Evolutionary conservation across 345 rosid species (phyloP).

Genomic region (Linum trigynum): DNA sequence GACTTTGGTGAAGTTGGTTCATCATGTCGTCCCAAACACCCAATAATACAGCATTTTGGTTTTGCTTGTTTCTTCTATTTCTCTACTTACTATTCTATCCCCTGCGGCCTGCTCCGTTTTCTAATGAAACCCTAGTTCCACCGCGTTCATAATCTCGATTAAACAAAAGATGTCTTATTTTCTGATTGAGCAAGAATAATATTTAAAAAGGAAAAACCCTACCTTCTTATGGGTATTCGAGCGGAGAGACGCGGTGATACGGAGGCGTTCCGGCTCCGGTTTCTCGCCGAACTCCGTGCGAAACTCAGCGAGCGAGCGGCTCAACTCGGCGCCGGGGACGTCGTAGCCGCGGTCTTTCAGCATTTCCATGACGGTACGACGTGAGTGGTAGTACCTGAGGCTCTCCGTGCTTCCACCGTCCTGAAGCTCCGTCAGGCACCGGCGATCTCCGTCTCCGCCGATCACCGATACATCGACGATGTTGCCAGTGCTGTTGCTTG

Average conservation of each 20-base stretch:
- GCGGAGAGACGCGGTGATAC: conserved; percentile 17
- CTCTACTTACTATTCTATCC: not conserved
- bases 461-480: not conserved
- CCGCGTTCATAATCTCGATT: not conserved
- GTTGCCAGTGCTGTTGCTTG: not conserved
- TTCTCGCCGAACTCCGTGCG: conserved; percentile 17
- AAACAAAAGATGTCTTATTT: too few species aligned
- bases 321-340: conserved; percentile 19
- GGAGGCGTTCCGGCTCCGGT: conserved; percentile 20
- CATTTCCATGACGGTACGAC: conserved; percentile 30
- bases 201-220: not conserved
- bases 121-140: not conserved
- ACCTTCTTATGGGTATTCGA: conserved; percentile 26
- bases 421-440: not conserved
- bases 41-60: too few species aligned
- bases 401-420: conserved; percentile 11
- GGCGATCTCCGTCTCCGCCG: not conserved
- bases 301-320: conserved; percentile 24
- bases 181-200: not conserved
- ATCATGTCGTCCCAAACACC: too few species aligned
- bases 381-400: conserved; percentile 24
- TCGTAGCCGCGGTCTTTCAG: conserved; percentile 29
- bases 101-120: not conserved
- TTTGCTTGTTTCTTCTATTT: too few species aligned
- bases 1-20: too few species aligned